phyloP scores from a whole-genome alignment of 768 basidiomycete genomes.

The Lentinula lateritia region DNA sequence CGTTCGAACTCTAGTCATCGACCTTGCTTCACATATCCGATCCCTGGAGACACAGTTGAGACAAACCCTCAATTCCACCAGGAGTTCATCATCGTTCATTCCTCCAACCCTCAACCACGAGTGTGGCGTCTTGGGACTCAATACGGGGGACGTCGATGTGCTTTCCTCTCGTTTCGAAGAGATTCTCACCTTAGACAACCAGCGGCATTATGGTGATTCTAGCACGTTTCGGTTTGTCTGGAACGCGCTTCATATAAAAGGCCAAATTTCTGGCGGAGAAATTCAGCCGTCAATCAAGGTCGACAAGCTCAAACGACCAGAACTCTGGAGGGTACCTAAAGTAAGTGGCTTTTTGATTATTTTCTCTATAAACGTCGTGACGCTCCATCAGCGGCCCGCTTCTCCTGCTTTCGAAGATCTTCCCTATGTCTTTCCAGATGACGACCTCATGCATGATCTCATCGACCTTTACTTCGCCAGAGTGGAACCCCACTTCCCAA shows the following conservation, averaged over 20 bases:
- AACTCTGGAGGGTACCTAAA: constrained; percentile 19
- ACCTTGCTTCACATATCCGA: neutral
- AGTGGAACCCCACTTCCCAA: constrained; percentile 50
- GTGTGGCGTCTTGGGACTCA: neutral
- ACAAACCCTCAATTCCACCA: neutral
- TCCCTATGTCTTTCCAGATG: constrained; percentile 36
- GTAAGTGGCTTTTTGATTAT: constrained; percentile 9
- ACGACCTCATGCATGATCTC: constrained; percentile 48
- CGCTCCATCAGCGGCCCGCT: neutral
- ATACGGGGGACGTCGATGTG: neutral
- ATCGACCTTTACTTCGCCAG: constrained; percentile 63
- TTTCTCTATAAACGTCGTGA: too few species aligned
- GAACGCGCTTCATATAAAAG: constrained; percentile 35
- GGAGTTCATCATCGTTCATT: neutral
- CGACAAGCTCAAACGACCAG: constrained; percentile 9
- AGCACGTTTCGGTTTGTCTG: constrained; percentile 31
- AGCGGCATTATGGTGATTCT: constrained; percentile 25
- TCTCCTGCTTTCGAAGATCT: neutral
- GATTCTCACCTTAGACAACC: neutral
- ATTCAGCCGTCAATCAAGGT: neutral
- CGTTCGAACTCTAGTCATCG: neutral
- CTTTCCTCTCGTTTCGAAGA: neutral
- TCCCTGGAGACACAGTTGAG: neutral
- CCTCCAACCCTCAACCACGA: neutral
- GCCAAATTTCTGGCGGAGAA: constrained; percentile 1